These are phyloP conservation scores for Fonsecaea pugnacius DNA, from an alignment of 2,329 filamentous ascomycete species.

Conservation along the genomic window DNA sequence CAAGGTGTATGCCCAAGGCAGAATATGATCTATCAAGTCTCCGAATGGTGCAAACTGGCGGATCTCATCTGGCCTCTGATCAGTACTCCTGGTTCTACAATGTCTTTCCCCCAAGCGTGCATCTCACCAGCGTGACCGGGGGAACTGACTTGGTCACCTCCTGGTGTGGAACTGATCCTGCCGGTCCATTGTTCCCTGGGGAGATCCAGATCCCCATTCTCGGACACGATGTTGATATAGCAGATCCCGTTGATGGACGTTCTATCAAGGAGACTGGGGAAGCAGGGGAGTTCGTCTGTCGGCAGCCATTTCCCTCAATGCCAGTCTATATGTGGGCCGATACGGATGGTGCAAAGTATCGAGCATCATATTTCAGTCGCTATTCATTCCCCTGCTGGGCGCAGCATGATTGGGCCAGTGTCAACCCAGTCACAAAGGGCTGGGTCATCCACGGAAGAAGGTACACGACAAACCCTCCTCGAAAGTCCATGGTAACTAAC, in stretches of 20 bases:
- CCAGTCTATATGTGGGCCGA: constrained; percentile 67
- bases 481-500: background rate
- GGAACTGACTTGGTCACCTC: constrained; percentile 42
- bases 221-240: constrained; percentile 45
- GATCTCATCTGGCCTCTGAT: constrained; percentile 21
- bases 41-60: constrained; percentile 20
- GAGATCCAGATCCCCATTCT: constrained; percentile 60
- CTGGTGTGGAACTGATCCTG: constrained; percentile 41
- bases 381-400: constrained; percentile 35
- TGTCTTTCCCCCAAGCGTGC: constrained; percentile 21
- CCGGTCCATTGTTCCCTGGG: constrained; percentile 65
- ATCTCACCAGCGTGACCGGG: constrained; percentile 37
- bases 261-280: constrained; percentile 52
- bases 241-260: constrained; percentile 21
- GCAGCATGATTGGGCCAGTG: constrained; percentile 40
- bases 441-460: constrained; percentile 45
- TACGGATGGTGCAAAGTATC: constrained; percentile 60
- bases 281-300: constrained; percentile 75
- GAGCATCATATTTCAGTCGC: constrained; percentile 42
- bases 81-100: constrained; percentile 19
- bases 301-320: constrained; percentile 73
- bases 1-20: constrained; percentile 60
- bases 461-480: background rate
- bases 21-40: constrained; percentile 47
- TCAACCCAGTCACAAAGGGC: constrained; percentile 69